Base-by-base conservation (phyloP, 148 eudicot genomes). In the Oxyria digyna region DNA sequence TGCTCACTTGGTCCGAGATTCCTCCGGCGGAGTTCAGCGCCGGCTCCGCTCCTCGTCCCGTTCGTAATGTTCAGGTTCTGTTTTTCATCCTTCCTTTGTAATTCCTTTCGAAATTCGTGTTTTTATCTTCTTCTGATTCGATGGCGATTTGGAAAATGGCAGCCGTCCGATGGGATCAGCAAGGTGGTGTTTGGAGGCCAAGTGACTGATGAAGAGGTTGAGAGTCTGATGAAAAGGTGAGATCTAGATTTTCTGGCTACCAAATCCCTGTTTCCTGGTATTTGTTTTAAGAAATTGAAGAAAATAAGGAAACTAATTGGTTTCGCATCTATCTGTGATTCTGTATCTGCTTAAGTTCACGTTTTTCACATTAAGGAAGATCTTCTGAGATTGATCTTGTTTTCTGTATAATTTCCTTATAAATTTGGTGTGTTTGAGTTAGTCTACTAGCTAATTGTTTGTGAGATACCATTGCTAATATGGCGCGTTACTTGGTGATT, bases 161-260 rank as follows among this genome's bases (percentile, higher is more conserved):
- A 72, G 75, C 75, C 75, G 42, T 72, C 75, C 40, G 69, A 72
- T 63, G 75, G 75, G 70, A 72, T 72, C 63, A 43, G 46, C 12
- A 72, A 72, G 45, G 75, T 72, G 42, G 74, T 71, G 54, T 72
- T 72, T 48, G 75, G 75, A 9, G 75, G 75, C 2, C 75, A 72
- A 37, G 70, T 72, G 46, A 72, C 69, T 18, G 75, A 64, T 62
- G 75, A 72, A 29, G 75, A 72, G 75, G 69, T 49, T 21, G 75
- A 72, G 75, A 72, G 46, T 21, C 23, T 64, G 63, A 9, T 20
- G 45, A 72, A 49, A 48, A 66, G 70, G 75, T 64, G 62, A 65
- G 75, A 72, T 72, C 70, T 72, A 46, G 17, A 14, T 29, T 21
- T 29, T 23, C 31, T 20, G 26, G 31, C 45, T 23, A 8, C 27